These are phyloP conservation scores for Fusarium keratoplasticum DNA, from an alignment of 2,329 filamentous ascomycete genomes.

Conservation along the genomic window DNA sequence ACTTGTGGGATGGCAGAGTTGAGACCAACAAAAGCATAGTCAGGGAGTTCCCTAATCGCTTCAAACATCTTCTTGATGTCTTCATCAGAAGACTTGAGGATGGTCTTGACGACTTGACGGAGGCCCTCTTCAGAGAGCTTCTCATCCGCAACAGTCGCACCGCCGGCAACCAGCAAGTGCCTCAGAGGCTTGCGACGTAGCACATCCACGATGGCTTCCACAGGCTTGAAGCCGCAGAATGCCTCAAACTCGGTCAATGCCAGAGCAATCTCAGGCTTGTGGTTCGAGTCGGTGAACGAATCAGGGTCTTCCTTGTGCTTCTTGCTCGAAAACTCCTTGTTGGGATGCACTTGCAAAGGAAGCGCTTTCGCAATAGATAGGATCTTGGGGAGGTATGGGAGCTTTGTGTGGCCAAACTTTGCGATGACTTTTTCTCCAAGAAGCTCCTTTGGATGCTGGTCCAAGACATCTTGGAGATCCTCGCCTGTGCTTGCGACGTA, in stretches of 20 bases:
- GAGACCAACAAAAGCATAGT: constrained; percentile 57
- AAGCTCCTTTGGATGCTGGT: constrained; percentile 69
- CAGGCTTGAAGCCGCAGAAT: constrained; percentile 80
- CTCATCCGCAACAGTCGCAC: constrained; percentile 32
- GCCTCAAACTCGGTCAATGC: constrained; percentile 79
- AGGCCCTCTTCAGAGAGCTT: constrained; percentile 61
- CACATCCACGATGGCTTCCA: constrained; percentile 68
- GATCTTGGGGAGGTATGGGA: constrained; percentile 81
- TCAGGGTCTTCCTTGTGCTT: constrained; percentile 73
- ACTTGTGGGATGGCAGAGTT: constrained; percentile 72
- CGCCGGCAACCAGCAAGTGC: constrained; percentile 33
- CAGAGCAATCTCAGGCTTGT: constrained; percentile 84
- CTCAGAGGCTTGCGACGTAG: constrained; percentile 59
- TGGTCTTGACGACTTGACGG: constrained; percentile 65
- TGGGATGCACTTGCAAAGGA: constrained; percentile 79
- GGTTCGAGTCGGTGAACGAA: constrained; percentile 77
- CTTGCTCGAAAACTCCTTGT: constrained; percentile 73
- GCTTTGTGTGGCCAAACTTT: constrained; percentile 69
- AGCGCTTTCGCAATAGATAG: constrained; percentile 81
- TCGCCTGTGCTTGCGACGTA: constrained; percentile 72
- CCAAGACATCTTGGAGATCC: constrained; percentile 72
- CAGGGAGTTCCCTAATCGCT: constrained; percentile 50
- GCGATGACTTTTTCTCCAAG: constrained; percentile 71
- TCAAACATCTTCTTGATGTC: constrained; percentile 39
- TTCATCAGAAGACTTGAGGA: constrained; percentile 63